phyloP scores from a whole-genome alignment of 371 early-diverging fungal species.

The Mucor sp. region DNA sequence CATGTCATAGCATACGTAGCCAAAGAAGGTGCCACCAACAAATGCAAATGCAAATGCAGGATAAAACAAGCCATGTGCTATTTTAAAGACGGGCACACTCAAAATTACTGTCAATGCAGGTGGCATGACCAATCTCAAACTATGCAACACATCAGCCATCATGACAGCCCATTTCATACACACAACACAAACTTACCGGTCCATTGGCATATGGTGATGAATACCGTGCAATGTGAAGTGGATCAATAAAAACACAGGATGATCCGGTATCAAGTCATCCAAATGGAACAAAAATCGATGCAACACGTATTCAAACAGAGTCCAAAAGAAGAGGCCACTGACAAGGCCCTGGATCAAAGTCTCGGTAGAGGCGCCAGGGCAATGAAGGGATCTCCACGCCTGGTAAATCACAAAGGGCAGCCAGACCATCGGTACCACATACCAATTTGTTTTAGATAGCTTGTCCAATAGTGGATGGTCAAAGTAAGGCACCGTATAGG shows the following conservation, averaged over 20 bases:
- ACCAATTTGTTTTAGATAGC: conserved; percentile 92
- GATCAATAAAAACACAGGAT: conserved; percentile 63
- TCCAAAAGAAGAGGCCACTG: conserved; percentile 80
- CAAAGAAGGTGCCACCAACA: conserved; percentile 75
- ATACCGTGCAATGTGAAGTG: conserved; percentile 96
- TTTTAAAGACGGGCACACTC: conserved; percentile 58
- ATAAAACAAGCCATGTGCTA: conserved; percentile 57
- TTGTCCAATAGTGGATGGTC: conserved; percentile 70
- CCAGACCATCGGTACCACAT: conserved; percentile 87
- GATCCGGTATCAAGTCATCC: conserved; percentile 86
- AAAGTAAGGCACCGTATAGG: conserved; percentile 76
- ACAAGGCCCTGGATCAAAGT: conserved; percentile 35
- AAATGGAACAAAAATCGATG: conserved; percentile 94
- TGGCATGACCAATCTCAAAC: conserved; percentile 94
- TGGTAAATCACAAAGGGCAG: conserved; percentile 67
- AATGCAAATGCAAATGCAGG: conserved; percentile 59
- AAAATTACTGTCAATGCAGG: conserved; percentile 82
- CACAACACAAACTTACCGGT: conserved; percentile 52
- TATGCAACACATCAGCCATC: conserved; percentile 19
- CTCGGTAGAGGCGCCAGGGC: background rate
- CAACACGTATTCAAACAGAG: conserved; percentile 77
- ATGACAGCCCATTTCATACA: background rate
- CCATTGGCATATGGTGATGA: conserved; percentile 97
- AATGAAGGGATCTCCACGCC: conserved; percentile 29
- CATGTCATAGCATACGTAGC: conserved; percentile 90